Evolutionary conservation across 192 early-diverging fungal genomes (phyloP).

Genomic region (Linnemannia schmuckeri): DNA sequence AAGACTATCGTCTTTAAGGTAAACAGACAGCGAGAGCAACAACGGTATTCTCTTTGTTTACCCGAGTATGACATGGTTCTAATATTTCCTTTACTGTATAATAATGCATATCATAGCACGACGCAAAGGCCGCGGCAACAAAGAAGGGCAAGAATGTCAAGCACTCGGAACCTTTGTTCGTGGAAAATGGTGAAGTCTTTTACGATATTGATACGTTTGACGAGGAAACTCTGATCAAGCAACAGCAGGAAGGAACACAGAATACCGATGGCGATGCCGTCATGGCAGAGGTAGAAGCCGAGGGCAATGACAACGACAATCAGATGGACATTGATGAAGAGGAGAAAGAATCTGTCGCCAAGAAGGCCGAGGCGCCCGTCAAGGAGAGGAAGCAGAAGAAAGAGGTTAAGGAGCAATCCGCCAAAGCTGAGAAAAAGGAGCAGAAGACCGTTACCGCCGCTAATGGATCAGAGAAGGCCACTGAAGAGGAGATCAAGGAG

Average conservation of each 20-base stretch:
- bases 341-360: conserved; percentile 2
- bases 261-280: conserved; percentile 14
- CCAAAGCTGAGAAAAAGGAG: conserved; percentile 48
- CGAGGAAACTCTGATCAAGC: conserved; percentile 62
- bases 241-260: conserved; percentile 34
- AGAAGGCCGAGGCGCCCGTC: background rate
- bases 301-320: background rate
- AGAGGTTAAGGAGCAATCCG: conserved; percentile 22
- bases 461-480: conserved; percentile 16
- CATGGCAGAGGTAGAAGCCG: conserved; percentile 17
- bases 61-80: background rate
- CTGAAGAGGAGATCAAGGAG: background rate
- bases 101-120: conserved; percentile 29
- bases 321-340: conserved; percentile 19
- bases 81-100: conserved; percentile 17
- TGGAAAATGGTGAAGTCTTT: conserved; percentile 65
- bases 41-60: background rate
- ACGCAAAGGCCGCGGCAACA: conserved; percentile 29
- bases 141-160: conserved; percentile 58
- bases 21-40: conserved; percentile 11
- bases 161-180: conserved; percentile 61
- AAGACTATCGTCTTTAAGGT: conserved; percentile 84
- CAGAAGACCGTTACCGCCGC: conserved; percentile 16
- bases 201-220: conserved; percentile 88
- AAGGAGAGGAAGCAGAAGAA: conserved; percentile 16